Base-by-base conservation (phyloP, 2,329 filamentous ascomycete species). In the Arachnopeziza araneosa region DNA sequence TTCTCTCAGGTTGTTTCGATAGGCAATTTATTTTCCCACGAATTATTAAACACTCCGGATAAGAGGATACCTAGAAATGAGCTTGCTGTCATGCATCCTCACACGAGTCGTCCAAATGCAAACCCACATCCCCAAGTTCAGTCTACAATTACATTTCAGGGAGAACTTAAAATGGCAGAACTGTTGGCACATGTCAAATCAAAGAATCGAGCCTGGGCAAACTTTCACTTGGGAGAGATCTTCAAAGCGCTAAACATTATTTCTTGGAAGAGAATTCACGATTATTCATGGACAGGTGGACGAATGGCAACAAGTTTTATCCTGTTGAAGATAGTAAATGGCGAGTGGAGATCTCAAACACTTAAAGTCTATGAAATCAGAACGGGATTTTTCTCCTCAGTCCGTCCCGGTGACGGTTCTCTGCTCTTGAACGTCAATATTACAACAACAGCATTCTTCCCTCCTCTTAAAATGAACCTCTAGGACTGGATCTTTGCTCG, bases 391-490 rank as follows among this genome's bases (percentile, higher is more conserved):
- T 63, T 58, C n/a, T 54, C 44, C 8, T 66, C 64, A 3, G 54
- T 63, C 30, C 44, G 63, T 8, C 59, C 64, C 17, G 64, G 60
- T 7, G 8, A 57, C 17, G 56, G 54, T 2, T 57, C 54, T n/a
- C 53, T 66, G 5, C 36, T 60, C 5, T 24, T 66, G 10, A 64
- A 63, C 36, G 54, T 65, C 51, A 65, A 62, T n/a, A 55, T 23
- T 12, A 48, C 48, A 22, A 62, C 60, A 2, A 55, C 63, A 8
- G 61, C 60, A 14, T 66, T 66, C 44, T 44, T 17, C 17, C 36
- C 36, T 44, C 17, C 36, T 66, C 44, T 23, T 56, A 59, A 17
- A 8, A 30, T 30, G 26, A 30, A 30, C 26, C 36, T 44, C 17
- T 12, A 44, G 17, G 17, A 14, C 4, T 44, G 36, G 36, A 44